Percentiles rank a stretch among this genome's conserved stretches.
These are phyloP conservation scores for Fusarium sp. DNA, from an alignment of 2,329 filamentous ascomycete species.

Conservation along the genomic window DNA sequence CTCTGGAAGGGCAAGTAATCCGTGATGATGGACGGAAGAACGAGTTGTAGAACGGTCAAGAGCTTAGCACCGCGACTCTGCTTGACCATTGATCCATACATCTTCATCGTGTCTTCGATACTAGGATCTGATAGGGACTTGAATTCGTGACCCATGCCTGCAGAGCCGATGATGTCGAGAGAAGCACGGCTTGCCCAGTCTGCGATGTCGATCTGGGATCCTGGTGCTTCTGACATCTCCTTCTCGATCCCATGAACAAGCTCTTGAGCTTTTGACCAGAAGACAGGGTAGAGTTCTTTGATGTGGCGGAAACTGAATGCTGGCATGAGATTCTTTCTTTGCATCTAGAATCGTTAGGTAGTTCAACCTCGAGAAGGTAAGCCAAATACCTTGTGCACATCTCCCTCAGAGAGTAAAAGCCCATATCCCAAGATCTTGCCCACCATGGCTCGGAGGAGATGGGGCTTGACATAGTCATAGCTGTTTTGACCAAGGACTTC, in stretches of 20 bases:
- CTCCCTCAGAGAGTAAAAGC: constrained; percentile 15
- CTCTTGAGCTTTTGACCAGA: constrained; percentile 33
- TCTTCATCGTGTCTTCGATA: constrained; percentile 47
- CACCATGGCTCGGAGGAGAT: constrained; percentile 30
- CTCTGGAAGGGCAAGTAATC: constrained; percentile 33
- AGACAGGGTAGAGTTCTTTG: constrained; percentile 30
- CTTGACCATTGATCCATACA: constrained; percentile 44
- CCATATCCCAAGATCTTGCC: constrained; percentile 32
- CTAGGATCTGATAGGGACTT: constrained; percentile 49
- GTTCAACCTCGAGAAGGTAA: rapidly evolving
- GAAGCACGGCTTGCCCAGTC: constrained; percentile 40
- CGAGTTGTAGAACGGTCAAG: constrained; percentile 22
- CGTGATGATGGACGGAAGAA: constrained; percentile 28
- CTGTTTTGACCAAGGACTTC: constrained; percentile 30
- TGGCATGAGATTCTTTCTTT: constrained; percentile 36
- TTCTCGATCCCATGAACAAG: constrained; percentile 6
- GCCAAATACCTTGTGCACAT: constrained; percentile 14
- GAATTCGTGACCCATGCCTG: constrained; percentile 51
- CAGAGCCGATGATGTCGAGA: constrained; percentile 53
- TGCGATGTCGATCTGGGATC: constrained; percentile 10
- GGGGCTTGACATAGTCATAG: constrained; percentile 34
- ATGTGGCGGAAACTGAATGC: constrained; percentile 39
- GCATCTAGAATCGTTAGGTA: constrained; percentile 13
- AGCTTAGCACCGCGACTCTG: constrained; percentile 41
- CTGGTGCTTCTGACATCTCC: neutral